Base-by-base conservation (phyloP, 805 yeast genomes). In the Crinitomyces ghanaensis region DNA sequence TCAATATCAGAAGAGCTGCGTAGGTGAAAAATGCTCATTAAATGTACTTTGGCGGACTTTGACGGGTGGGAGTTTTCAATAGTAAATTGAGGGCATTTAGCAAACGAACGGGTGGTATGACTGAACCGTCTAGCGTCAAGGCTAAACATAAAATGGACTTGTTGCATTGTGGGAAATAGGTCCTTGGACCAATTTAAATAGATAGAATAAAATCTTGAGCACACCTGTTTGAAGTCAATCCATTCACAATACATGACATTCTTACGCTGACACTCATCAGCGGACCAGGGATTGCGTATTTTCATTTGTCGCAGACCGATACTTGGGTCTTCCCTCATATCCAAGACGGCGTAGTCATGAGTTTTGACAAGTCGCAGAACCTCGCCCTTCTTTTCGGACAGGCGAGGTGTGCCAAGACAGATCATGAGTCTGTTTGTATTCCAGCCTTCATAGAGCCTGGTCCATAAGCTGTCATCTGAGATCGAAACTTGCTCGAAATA, bases 261-360 rank as follows among this genome's bases (percentile, higher is more conserved):
- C 27, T 3, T 25, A 31, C 1, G 38, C 31, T 11, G 35, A 18
- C n/a, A n/a, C n/a, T n/a, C n/a, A 4, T 27, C 32, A 4, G 35
- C 28, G 19, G 30, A 26, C 69, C 68, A 67, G 0, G 79, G 77
- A 43, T 74, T 73, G 32, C 59, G 60, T 4, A 72, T 35, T 0
- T 45, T 40, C 2, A 67, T 36, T 2, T 41, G 23, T 22, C 34
- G 34, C 9, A 40, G 35, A 7, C 42, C 48, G 2, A 39, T 46
- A 4, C 42, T 40, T 2, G 12, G 9, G 24, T 15, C 23, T 5
- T 38, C 41, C 17, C 45, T 38, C 20, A 73, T 34, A n/a, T 57
- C 67, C 2, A 65, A 37, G 0, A 83, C 57, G 0, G 80, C 64
- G 49, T 82, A 84, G 52, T 84, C 95, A 53, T 84, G 95, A 23